These are phyloP conservation scores for Allomyces javanicus DNA, from an alignment of 192 early-diverging fungal genomes.

Conservation along the genomic window DNA sequence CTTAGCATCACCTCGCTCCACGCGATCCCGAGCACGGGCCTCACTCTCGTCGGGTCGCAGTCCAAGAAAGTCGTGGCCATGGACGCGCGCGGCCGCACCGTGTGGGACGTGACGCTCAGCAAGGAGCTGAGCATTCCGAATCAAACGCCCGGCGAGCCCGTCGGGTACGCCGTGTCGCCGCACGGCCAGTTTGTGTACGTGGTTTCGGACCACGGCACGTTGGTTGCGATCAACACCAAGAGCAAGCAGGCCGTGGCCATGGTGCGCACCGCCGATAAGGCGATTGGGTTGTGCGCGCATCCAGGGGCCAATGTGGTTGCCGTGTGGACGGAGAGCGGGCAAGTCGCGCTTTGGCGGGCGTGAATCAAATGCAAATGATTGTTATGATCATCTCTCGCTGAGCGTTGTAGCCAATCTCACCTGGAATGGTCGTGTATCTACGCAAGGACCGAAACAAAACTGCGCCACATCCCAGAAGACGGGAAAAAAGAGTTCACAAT, in stretches of 20 bases:
- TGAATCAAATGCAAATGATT: not conserved
- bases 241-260: not conserved
- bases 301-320: not conserved
- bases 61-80: conserved; percentile 25
- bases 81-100: conserved; percentile 19
- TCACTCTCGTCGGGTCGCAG: conserved; percentile 2
- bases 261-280: not conserved
- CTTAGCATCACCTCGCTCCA: conserved; percentile 1
- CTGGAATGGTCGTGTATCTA: no score
- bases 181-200: conserved; percentile 69
- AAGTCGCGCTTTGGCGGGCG: not conserved
- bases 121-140: no score
- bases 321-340: not conserved
- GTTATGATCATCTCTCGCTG: not conserved
- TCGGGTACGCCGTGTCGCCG: conserved; percentile 38
- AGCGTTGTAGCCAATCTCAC: no score
- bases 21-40: conserved; percentile 1
- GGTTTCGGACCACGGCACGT: conserved; percentile 40
- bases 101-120: conserved; percentile 20
- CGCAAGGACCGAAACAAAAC: no score
- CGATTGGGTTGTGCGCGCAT: not conserved
- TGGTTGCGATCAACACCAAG: conserved; percentile 10
- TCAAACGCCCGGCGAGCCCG: not conserved
- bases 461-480: no score
- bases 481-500: no score